Percentiles rank a stretch among this genome's conserved stretches.
Conservation (phyloP, 345 rosid genomes). For the Syzygium grande region DNA sequence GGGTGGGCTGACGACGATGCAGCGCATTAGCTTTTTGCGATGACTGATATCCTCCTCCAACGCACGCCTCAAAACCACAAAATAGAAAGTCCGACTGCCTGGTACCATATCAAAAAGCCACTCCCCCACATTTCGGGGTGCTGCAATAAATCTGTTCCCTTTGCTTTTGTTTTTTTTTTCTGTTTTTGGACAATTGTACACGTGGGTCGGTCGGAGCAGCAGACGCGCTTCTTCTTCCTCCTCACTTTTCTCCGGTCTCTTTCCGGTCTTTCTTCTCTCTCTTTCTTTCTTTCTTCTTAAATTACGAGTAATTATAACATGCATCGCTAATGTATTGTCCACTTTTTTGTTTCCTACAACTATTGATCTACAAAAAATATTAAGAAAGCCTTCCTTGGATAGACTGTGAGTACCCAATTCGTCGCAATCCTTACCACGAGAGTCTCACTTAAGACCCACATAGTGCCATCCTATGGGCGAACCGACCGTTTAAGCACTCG, state of each 20-base stretch:
- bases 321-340: neutral
- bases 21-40: neutral
- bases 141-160: neutral
- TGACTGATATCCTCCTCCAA: neutral
- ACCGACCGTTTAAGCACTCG: neutral
- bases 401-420: neutral
- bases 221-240: neutral
- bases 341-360: neutral
- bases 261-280: too few species aligned
- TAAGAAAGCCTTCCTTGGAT: neutral
- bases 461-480: accelerated
- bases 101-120: neutral
- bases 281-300: neutral
- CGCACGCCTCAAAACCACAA: neutral
- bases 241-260: neutral
- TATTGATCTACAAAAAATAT: neutral
- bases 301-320: neutral
- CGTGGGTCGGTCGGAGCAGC: neutral
- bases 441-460: neutral
- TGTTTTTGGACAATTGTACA: neutral
- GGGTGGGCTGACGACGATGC: neutral
- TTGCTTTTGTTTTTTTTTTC: neutral
- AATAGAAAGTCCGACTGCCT: neutral
- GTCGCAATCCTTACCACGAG: too few species aligned
- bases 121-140: neutral